Evolutionary conservation across 164 flowering plant species (phyloP), one percentile per base, ranked within the genome.

Genomic region (Magnolia sinica): DNA sequence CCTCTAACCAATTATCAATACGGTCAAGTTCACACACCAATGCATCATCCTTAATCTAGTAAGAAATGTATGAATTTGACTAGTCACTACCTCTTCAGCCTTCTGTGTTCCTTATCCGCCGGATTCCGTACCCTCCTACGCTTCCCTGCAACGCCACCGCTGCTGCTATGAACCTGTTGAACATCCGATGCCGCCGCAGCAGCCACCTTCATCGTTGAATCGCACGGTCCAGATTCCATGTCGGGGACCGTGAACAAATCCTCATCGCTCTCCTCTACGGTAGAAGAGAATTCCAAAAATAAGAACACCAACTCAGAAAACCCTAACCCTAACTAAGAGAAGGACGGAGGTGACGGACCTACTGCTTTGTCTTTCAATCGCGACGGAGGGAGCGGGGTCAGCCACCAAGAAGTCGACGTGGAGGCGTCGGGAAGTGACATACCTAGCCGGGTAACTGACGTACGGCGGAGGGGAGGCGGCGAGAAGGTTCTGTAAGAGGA

Each of bases 181-280:
- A 19, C 50, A 3, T 24, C 23, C 0, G 31, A 8, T 9, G 37
- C 68, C 10, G 68, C 14, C 1, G 16, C 68, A 4, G 37, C 68
- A 1, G 68, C 68, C 45, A 37, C 45, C 45, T 37, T 37, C 45
- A 37, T 37, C 45, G 45, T 37, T 2, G 73, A 66, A 13, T 73
- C 75, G 13, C 61, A 51, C 9, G 72, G 78, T 51, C 24, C 78
- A 55, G 85, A 83, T 75, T 89, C 91, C 79, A 89, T 80, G 52
- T 88, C 91, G 1, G 92, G 92, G 68, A 89, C 91, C 31, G 85
- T 88, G 72, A 89, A 88, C 73, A 88, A 20, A 73, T 89, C 90
- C 59, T 89, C 92, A 50, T 89, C 92, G 65, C 88, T 87, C 68
- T 88, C 89, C 64, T 88, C 89, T 88, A 79, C 45, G 4, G 45